Percentiles rank a stretch among this genome's conserved stretches.
These are phyloP conservation scores for Candida gigantensis DNA, from an alignment of 1,139 yeast genomes.

Conservation along the genomic window DNA sequence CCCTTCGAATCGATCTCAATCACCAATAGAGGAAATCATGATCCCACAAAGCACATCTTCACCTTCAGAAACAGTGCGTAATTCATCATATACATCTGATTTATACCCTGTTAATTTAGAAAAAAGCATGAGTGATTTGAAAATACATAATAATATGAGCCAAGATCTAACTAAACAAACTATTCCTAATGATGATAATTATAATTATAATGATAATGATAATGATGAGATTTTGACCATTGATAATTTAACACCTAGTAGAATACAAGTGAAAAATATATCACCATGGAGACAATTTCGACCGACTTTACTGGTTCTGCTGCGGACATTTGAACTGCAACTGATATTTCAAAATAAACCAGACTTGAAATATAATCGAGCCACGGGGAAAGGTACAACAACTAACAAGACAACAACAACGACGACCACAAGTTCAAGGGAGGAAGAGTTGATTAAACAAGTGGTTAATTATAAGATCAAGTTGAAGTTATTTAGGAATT, in stretches of 20 bases:
- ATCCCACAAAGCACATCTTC: slow-evolving; percentile 8
- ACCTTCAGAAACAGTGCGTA: not conserved
- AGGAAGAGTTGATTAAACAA: slow-evolving; percentile 40
- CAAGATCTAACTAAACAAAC: too few relatives aligned
- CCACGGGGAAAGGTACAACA: slow-evolving; percentile 9
- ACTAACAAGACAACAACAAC: slow-evolving; percentile 8
- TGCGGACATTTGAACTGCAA: too few relatives aligned
- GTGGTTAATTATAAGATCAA: slow-evolving; percentile 46
- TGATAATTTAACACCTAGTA: slow-evolving; percentile 2
- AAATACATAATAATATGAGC: slow-evolving; percentile 9
- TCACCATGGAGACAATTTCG: slow-evolving; percentile 39
- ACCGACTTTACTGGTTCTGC: slow-evolving; percentile 24
- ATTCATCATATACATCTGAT: slow-evolving; percentile 18
- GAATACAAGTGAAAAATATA: slow-evolving; percentile 10
- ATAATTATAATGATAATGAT: not conserved
- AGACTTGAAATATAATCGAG: slow-evolving; percentile 2
- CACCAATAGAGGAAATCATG: slow-evolving; percentile 5
- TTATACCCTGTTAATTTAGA: slow-evolving; percentile 25
- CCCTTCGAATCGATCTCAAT: slow-evolving; percentile 19
- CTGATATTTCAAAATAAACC: slow-evolving; percentile 16
- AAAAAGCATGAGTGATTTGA: slow-evolving; percentile 23
- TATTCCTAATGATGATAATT: too few relatives aligned
- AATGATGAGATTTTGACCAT: not conserved
- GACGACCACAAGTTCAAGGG: slow-evolving; percentile 18
- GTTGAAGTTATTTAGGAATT: slow-evolving; percentile 43